Evolutionary conservation across 257 asterid genomes (phyloP).

Genomic region (Gentiana straminea): DNA sequence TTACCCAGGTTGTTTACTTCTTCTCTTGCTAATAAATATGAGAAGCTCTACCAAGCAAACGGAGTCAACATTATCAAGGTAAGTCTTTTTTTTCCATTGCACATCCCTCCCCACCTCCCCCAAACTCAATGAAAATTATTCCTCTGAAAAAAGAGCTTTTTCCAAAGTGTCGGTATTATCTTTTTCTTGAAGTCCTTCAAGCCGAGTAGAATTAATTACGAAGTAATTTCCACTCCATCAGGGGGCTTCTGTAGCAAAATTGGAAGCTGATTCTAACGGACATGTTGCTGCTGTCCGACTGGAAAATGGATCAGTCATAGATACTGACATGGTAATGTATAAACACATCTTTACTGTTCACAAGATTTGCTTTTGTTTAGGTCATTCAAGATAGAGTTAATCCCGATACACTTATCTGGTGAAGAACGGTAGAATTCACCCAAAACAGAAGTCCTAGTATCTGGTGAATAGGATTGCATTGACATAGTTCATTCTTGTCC

Average conservation of each 20-base stretch:
- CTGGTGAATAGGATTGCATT: neutral
- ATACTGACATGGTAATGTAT: constrained; percentile 65
- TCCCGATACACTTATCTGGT: too few relatives aligned
- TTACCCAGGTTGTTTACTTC: constrained; percentile 80
- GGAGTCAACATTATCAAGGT: constrained; percentile 90
- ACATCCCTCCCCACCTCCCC: constrained; percentile 6
- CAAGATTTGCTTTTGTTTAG: too few relatives aligned
- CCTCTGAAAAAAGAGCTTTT: neutral
- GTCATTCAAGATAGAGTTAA: too few relatives aligned
- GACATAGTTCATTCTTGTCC: constrained; percentile 15
- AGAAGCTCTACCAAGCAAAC: constrained; percentile 56
- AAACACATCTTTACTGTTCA: neutral
- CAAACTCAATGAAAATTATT: neutral
- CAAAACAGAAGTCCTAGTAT: too few relatives aligned
- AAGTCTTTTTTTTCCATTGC: constrained; percentile 15
- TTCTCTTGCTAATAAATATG: constrained; percentile 77
- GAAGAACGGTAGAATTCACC: too few relatives aligned
- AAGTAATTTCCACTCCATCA: constrained; percentile 22
- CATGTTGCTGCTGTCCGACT: constrained; percentile 65
- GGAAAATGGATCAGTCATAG: constrained; percentile 58
- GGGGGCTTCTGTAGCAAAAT: constrained; percentile 70
- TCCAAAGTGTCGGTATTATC: too few relatives aligned
- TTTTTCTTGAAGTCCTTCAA: neutral
- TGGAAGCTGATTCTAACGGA: constrained; percentile 79
- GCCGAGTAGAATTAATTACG: neutral